Evolutionary conservation across 2,329 filamentous ascomycete genomes (phyloP).

Genomic region (Mycocentrospora acerina): DNA sequence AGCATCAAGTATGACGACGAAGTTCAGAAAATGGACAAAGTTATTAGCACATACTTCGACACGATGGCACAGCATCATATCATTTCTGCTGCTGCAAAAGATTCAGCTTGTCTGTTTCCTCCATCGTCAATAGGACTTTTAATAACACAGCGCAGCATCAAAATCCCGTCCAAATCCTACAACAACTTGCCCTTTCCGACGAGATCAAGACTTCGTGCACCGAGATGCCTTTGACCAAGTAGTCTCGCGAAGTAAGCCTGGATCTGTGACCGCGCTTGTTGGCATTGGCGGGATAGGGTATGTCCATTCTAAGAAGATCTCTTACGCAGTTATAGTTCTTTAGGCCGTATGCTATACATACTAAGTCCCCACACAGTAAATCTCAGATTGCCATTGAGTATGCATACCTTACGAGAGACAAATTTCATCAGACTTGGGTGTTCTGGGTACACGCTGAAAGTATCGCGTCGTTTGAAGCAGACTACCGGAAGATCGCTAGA

Average conservation of each 20-base stretch:
- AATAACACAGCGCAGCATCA: too few relatives aligned
- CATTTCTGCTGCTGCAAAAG: too few relatives aligned
- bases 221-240: constrained; percentile 8
- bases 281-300: constrained; percentile 25
- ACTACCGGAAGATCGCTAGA: constrained; percentile 16
- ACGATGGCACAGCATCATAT: neutral
- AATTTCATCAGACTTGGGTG: constrained; percentile 10
- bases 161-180: too few relatives aligned
- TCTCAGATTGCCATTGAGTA: constrained; percentile 22
- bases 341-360: neutral
- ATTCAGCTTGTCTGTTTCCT: too few relatives aligned
- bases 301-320: neutral
- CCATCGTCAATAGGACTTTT: too few relatives aligned
- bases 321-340: neutral
- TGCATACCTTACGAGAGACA: constrained; percentile 5
- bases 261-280: constrained; percentile 13
- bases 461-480: constrained; percentile 8
- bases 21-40: constrained; percentile 5
- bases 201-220: constrained; percentile 25
- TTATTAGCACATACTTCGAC: neutral
- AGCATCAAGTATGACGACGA: constrained; percentile 14
- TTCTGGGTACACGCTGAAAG: constrained; percentile 20
- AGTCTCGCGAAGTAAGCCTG: neutral
- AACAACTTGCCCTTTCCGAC: constrained; percentile 12
- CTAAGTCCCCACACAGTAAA: constrained; percentile 8